A percentile compares a stretch with the other conserved stretches of the same genome.
These are phyloP conservation scores for Mycena citricolor DNA, from an alignment of 1,284 basidiomycete genomes.

Conservation along the genomic window DNA sequence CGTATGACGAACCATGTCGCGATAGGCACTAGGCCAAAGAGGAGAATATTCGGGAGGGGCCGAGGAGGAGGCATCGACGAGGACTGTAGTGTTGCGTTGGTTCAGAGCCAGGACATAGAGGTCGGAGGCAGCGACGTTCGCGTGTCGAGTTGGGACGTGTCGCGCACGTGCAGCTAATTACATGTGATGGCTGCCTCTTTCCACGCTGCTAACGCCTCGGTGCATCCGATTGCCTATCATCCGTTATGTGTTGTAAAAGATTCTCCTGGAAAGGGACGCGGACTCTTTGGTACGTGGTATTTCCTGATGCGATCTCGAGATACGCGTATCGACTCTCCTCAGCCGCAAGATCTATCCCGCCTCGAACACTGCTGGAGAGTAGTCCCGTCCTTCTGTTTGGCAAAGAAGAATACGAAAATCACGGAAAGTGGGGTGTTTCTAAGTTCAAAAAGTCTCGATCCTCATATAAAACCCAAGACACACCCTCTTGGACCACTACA, in stretches of 20 bases:
- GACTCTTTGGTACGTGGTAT: slow-evolving; percentile 55
- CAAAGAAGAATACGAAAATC: slow-evolving; percentile 67
- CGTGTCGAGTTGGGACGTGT: too few species aligned
- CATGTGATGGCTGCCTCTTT: too few species aligned
- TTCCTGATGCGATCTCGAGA: neutral
- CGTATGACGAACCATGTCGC: slow-evolving; percentile 69
- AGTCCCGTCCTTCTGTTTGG: slow-evolving; percentile 84
- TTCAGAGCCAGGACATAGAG: too few species aligned
- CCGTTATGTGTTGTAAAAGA: slow-evolving; percentile 37
- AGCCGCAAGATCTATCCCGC: slow-evolving; percentile 62
- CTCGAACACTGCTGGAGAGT: slow-evolving; percentile 73
- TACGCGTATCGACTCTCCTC: neutral
- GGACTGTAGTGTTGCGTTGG: too few species aligned
- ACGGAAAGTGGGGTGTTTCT: slow-evolving; percentile 40
- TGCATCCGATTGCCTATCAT: too few species aligned
- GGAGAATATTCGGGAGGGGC: slow-evolving; percentile 52
- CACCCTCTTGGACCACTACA: slow-evolving; percentile 82
- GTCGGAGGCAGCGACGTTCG: too few species aligned
- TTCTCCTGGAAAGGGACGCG: slow-evolving; percentile 54
- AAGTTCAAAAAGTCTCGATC: neutral
- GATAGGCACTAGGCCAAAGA: slow-evolving; percentile 55
- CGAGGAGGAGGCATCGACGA: slow-evolving; percentile 38
- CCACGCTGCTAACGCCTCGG: too few species aligned
- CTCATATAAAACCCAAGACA: too few species aligned
- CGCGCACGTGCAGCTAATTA: too few species aligned